Conservation (phyloP, 257 asterid species). For the Jacaranda mimosifolia region DNA sequence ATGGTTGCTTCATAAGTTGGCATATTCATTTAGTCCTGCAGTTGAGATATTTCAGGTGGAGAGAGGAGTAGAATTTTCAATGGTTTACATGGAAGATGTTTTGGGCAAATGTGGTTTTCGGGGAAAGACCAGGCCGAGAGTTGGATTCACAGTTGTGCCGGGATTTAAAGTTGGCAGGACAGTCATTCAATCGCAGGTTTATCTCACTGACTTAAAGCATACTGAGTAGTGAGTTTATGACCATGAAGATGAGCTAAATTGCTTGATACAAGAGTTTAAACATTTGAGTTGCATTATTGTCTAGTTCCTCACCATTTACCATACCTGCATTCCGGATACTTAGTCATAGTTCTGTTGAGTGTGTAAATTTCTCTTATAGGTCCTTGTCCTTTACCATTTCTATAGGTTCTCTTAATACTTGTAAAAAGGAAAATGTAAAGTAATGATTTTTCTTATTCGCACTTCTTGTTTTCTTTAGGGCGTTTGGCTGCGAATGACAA, state of each 20-base stretch:
- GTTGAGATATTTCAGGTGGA: slow-evolving; percentile 92
- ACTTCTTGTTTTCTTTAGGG: slow-evolving; percentile 30
- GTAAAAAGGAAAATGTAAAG: slow-evolving; percentile 49
- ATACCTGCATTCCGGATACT: neutral
- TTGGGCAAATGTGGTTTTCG: slow-evolving; percentile 50
- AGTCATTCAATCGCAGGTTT: slow-evolving; percentile 83
- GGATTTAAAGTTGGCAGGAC: slow-evolving; percentile 88
- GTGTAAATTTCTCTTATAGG: slow-evolving; percentile 36
- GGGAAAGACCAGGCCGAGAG: slow-evolving; percentile 61
- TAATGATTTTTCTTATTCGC: slow-evolving; percentile 33
- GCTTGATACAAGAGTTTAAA: neutral
- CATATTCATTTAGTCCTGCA: slow-evolving; percentile 68
- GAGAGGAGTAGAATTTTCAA: slow-evolving; percentile 76
- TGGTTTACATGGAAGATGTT: slow-evolving; percentile 90
- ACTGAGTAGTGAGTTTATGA: slow-evolving; percentile 42
- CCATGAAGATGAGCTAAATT: neutral
- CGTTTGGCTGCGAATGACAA: slow-evolving; percentile 30
- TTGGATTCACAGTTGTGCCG: slow-evolving; percentile 89
- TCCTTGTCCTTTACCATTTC: slow-evolving; percentile 17
- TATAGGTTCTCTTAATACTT: slow-evolving; percentile 39
- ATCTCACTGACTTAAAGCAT: slow-evolving; percentile 56
- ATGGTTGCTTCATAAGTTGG: slow-evolving; percentile 94
- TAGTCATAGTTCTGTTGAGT: slow-evolving; percentile 23
- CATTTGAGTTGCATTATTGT: neutral
- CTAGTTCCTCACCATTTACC: neutral